Conservation (phyloP, 306 rosid species). For the Hippophae rhamnoides region DNA sequence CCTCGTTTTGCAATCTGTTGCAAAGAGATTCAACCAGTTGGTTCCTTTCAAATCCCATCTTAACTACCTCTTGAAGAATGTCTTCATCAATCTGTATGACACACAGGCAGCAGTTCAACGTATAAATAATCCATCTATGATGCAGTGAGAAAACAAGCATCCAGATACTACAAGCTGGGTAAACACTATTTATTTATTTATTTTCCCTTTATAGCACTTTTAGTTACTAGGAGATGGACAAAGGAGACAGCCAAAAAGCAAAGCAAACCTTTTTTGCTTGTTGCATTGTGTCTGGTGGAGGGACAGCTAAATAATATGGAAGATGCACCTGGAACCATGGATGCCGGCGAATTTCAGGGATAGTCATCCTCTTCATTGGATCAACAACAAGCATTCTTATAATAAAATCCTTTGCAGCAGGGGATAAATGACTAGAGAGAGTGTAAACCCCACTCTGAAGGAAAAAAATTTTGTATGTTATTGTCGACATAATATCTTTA, state of each 20-base stretch:
- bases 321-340: constrained; percentile 87
- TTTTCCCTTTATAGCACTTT: too few species aligned
- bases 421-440: constrained; percentile 82
- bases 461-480: constrained; percentile 3
- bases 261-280: constrained; percentile 62
- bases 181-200: too few species aligned
- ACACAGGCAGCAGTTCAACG: constrained; percentile 2
- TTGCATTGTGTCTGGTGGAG: constrained; percentile 70
- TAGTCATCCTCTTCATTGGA: constrained; percentile 83
- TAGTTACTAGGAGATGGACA: not conserved
- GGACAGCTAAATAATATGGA: constrained; percentile 84
- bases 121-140: too few species aligned
- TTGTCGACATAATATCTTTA: too few species aligned
- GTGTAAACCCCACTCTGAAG: constrained; percentile 83
- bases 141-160: too few species aligned
- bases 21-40: constrained; percentile 69
- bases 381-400: constrained; percentile 89
- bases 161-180: too few species aligned
- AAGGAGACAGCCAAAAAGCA: not conserved
- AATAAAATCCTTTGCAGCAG: constrained; percentile 79
- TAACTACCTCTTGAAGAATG: constrained; percentile 72
- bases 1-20: constrained; percentile 82
- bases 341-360: constrained; percentile 88
- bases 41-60: constrained; percentile 70
- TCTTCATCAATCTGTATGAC: constrained; percentile 77